Base-by-base conservation (phyloP, 164 flowering plant genomes). In the Piper betle region DNA sequence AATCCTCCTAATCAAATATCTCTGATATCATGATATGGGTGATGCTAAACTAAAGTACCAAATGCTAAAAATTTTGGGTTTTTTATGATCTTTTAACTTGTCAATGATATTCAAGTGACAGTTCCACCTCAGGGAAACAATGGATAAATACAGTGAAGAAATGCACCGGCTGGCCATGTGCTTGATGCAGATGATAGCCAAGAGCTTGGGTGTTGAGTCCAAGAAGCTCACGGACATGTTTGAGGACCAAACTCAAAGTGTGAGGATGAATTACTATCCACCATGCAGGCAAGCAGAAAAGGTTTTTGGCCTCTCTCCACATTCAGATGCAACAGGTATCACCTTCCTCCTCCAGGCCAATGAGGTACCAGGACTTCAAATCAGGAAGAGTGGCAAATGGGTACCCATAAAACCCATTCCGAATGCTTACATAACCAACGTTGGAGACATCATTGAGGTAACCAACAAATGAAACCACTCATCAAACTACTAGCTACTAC, bases 371-470 rank as follows among this genome's bases (percentile, higher is more conserved):
- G 88, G 84, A 0, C 62, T 84, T 58, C 85, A 81, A 39, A 74
- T 80, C 60, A 77, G 62, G 75, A 74, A 73, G 61, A 61, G 73
- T 66, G 76, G 71, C 11, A 65, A 70, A 41, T 81, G 85, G 84
- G 65, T 80, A 11, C 81, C 80, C 4, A 57, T 81, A 9, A 72
- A 69, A 61, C 79, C 81, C 1, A 42, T 78, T 20, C 62, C 80
- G 2, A 70, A 68, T 18, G 80, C 79, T 9, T 59, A 81, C 42
- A 63, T 78, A 5, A 64, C 79, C 64, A 81, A 81, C 64, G 58
- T 79, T 52, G 85, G 85, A 0, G 85, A 83, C 33, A 20, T 73
- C 33, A 56, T 75, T 43, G 87, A 83, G 83, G 87, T 77, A 75
- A 61, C 12, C 4, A 17, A 18, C n/a, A 18, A 5, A 41, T 43